A percentile compares a stretch with the other conserved stretches of the same genome.
Conservation (phyloP, 1,284 basidiomycete genomes). For the Schizophyllum amplum region DNA sequence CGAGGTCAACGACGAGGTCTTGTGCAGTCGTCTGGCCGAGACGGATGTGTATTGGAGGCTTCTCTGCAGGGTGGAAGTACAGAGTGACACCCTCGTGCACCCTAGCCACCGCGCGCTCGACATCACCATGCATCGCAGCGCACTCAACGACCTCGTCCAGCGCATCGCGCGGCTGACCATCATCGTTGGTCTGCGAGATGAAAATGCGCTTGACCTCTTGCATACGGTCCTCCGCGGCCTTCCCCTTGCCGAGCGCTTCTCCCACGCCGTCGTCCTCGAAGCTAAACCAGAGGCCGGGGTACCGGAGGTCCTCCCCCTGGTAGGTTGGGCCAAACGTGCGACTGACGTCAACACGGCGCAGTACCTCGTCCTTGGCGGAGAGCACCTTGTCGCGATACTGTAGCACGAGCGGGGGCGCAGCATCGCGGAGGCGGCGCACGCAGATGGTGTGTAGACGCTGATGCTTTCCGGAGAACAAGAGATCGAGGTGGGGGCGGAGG, state of each 20-base stretch:
- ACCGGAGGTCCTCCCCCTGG: constrained; percentile 66
- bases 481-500: constrained; percentile 68
- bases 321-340: constrained; percentile 82
- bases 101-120: constrained; percentile 59
- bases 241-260: constrained; percentile 37
- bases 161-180: constrained; percentile 50
- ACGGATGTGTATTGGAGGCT: constrained; percentile 50
- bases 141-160: constrained; percentile 61
- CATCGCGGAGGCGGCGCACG: constrained; percentile 53
- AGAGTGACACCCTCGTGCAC: constrained; percentile 67
- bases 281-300: constrained; percentile 79
- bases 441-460: constrained; percentile 75
- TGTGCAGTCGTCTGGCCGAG: constrained; percentile 79
- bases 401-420: constrained; percentile 56
- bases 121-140: constrained; percentile 60
- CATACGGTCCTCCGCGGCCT: constrained; percentile 47
- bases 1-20: constrained; percentile 72
- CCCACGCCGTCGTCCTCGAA: constrained; percentile 60
- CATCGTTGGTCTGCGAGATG: constrained; percentile 54
- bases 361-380: constrained; percentile 46
- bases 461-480: constrained; percentile 69
- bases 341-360: constrained; percentile 62
- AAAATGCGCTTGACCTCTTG: constrained; percentile 74
- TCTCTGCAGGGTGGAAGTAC: constrained; percentile 50
- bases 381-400: constrained; percentile 64